phyloP scores from a whole-genome alignment of 2,329 filamentous ascomycete species.

The Fusarium luffae region DNA sequence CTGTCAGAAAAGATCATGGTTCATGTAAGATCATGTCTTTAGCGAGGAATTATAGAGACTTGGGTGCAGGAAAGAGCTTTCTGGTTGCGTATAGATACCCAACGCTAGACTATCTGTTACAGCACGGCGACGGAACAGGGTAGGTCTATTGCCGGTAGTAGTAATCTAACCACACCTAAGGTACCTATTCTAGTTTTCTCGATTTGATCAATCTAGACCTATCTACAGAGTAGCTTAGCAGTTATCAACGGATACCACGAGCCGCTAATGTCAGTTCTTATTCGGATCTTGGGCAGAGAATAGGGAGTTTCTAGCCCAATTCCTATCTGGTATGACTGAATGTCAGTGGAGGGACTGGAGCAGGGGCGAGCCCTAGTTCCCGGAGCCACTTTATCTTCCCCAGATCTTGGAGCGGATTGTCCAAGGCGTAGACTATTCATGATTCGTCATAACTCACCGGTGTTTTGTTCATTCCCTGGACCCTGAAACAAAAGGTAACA shows the following conservation, averaged over 20 bases:
- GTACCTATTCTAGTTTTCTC: neutral
- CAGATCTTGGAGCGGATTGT: constrained; percentile 9
- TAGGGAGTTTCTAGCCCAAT: neutral
- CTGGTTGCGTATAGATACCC: neutral
- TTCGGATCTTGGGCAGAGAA: neutral
- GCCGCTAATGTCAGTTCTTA: neutral
- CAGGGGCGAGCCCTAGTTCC: constrained; percentile 9
- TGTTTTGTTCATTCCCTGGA: constrained; percentile 3
- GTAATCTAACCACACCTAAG: neutral
- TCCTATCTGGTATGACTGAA: neutral
- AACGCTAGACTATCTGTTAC: neutral
- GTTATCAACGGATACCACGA: neutral
- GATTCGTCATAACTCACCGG: constrained; percentile 21
- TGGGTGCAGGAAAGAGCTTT: neutral
- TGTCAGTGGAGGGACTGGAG: neutral
- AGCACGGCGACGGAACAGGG: neutral
- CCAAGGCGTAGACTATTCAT: neutral
- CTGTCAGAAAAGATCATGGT: neutral
- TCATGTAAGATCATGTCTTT: neutral
- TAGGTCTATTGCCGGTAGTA: neutral
- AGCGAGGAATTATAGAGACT: neutral
- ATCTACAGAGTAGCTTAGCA: too few relatives aligned
- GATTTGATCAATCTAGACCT: neutral
- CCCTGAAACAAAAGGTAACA: constrained; percentile 1
- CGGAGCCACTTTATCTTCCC: constrained; percentile 14